Conservation (phyloP, 495 filamentous ascomycete species). For the Venustampulla echinocandica region DNA sequence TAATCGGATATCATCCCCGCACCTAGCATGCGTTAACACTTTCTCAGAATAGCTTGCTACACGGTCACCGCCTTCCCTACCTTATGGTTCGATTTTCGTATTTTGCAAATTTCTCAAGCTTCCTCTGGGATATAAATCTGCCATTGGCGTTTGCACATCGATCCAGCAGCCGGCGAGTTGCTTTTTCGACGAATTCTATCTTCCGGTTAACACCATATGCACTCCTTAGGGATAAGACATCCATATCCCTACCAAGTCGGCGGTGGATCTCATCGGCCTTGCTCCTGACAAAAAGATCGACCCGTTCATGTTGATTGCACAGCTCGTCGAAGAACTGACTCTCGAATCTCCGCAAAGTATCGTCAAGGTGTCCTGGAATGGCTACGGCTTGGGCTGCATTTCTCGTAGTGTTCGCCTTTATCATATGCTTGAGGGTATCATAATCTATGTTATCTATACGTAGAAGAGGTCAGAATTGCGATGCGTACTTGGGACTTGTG, state of each 20-base stretch:
- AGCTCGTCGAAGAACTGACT: constrained; percentile 53
- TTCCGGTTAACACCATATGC: too few relatives aligned
- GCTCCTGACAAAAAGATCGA: constrained; percentile 61
- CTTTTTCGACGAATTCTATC: constrained; percentile 14
- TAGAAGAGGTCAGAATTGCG: not conserved
- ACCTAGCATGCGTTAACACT: constrained; percentile 27
- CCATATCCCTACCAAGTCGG: constrained; percentile 50
- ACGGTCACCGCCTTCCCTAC: constrained; percentile 24
- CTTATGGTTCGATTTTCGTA: constrained; percentile 40
- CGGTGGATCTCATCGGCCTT: constrained; percentile 61
- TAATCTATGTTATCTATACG: constrained; percentile 64
- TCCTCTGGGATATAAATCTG: constrained; percentile 19
- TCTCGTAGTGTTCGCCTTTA: constrained; percentile 58
- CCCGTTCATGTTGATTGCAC: constrained; percentile 54
- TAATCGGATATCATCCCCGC: constrained; percentile 52
- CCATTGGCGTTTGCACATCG: constrained; percentile 11
- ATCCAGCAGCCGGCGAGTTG: constrained; percentile 10
- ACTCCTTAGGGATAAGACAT: too few relatives aligned
- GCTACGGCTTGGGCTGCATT: constrained; percentile 51
- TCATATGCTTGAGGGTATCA: constrained; percentile 63
- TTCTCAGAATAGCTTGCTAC: not conserved
- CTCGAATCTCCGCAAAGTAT: constrained; percentile 48
- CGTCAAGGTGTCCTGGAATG: constrained; percentile 53
- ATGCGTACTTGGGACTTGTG: not conserved
- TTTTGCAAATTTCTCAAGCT: constrained; percentile 38